These are phyloP conservation scores for Botrytis paeoniae DNA, from an alignment of 2,329 filamentous ascomycete genomes.

Conservation along the genomic window DNA sequence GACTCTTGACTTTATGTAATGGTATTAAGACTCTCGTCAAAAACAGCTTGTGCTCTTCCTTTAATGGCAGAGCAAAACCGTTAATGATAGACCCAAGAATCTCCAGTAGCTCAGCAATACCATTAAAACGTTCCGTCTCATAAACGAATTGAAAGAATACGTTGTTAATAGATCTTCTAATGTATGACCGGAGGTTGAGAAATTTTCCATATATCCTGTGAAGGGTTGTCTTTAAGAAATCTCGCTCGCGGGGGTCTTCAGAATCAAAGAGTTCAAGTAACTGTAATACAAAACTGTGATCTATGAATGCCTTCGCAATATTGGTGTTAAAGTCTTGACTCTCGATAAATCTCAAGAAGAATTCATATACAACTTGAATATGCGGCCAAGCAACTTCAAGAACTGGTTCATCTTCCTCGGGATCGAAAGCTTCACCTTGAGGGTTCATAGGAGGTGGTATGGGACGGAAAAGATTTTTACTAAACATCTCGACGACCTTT, in stretches of 20 bases:
- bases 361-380: slow-evolving; percentile 99
- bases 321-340: slow-evolving; percentile 99
- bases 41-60: slow-evolving; percentile 99
- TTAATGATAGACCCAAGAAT: slow-evolving; percentile 99
- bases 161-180: slow-evolving; percentile 98
- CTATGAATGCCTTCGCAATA: slow-evolving; percentile 97
- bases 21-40: slow-evolving; percentile 89
- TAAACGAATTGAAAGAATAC: slow-evolving; percentile 99
- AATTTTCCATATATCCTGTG: slow-evolving; percentile 99
- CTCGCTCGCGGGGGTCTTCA: slow-evolving; percentile 91
- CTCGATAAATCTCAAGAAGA: slow-evolving; percentile 98
- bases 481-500: slow-evolving; percentile 97
- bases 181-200: slow-evolving; percentile 94
- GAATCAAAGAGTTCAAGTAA: slow-evolving; percentile 98
- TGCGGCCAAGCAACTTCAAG: slow-evolving; percentile 98
- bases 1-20: slow-evolving; percentile 94
- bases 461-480: slow-evolving; percentile 95
- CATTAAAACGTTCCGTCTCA: slow-evolving; percentile 97
- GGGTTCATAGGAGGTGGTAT: slow-evolving; percentile 97
- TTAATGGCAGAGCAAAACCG: slow-evolving; percentile 91
- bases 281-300: slow-evolving; percentile 95
- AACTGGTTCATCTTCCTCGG: slow-evolving; percentile 96
- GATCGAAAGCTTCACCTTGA: slow-evolving; percentile 96
- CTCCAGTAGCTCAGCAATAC: slow-evolving; percentile 92
- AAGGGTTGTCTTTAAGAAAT: slow-evolving; percentile 96